phyloP scores from a whole-genome alignment of 2,329 filamentous ascomycete genomes.

The Ophiognomonia clavigignenti-juglandacearum region DNA sequence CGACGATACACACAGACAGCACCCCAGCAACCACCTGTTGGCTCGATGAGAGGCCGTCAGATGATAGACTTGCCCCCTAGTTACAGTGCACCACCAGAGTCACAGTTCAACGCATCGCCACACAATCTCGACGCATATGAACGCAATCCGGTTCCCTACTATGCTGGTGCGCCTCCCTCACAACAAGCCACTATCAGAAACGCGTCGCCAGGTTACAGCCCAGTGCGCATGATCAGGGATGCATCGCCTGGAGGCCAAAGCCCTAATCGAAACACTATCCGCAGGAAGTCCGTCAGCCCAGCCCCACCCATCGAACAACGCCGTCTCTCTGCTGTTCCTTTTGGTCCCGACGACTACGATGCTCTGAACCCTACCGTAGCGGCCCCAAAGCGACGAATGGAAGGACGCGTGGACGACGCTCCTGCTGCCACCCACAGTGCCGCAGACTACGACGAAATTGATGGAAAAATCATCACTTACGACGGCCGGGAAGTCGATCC shows the following conservation, averaged over 20 bases:
- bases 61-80: constrained; percentile 26
- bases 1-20: constrained; percentile 38
- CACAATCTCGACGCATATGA: constrained; percentile 29
- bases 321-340: constrained; percentile 59
- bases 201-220: constrained; percentile 32
- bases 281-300: constrained; percentile 65
- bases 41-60: constrained; percentile 38
- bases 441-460: constrained; percentile 48
- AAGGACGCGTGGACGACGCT: constrained; percentile 25
- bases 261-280: constrained; percentile 46
- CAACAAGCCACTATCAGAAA: constrained; percentile 34
- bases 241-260: constrained; percentile 15
- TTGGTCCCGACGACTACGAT: constrained; percentile 72
- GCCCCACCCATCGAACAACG: constrained; percentile 49
- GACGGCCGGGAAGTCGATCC: constrained; percentile 76
- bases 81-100: constrained; percentile 16
- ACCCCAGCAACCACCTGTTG: constrained; percentile 26
- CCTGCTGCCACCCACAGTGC: constrained; percentile 20
- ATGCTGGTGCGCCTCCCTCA: constrained; percentile 26
- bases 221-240: constrained; percentile 18
- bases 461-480: constrained; percentile 68
- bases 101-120: constrained; percentile 28
- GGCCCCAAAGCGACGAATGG: constrained; percentile 27
- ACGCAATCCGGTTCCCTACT: constrained; percentile 36
- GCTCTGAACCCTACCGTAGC: constrained; percentile 58